Conservation (phyloP, 179 eudicot genomes). For the Beta corolliflora region DNA sequence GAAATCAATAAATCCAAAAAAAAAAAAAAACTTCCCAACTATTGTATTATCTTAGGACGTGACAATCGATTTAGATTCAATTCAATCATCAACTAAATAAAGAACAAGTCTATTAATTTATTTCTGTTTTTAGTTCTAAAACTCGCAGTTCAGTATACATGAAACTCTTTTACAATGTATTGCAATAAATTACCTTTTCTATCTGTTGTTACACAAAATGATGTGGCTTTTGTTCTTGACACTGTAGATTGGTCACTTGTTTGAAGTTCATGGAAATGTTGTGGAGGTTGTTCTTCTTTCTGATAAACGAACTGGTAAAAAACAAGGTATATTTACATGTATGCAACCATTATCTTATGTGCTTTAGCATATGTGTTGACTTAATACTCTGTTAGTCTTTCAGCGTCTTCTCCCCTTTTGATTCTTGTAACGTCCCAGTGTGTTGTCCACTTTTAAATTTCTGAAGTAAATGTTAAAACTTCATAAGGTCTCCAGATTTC, state of each 20-base stretch:
- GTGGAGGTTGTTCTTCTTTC: constrained; percentile 42
- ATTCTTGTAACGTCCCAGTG: background rate
- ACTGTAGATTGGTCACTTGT: constrained; percentile 32
- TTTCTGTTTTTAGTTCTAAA: too few relatives aligned
- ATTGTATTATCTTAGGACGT: too few relatives aligned
- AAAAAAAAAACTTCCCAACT: too few relatives aligned
- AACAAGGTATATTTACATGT: constrained; percentile 35
- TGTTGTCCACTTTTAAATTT: background rate
- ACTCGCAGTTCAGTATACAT: too few relatives aligned
- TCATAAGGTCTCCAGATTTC: background rate
- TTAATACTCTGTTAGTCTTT: background rate
- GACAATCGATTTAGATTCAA: too few relatives aligned
- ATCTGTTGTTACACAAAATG: background rate
- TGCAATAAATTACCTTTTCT: background rate
- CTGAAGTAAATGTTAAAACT: background rate
- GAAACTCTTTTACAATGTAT: too few relatives aligned
- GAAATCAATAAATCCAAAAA: too few relatives aligned
- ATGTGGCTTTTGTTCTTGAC: background rate
- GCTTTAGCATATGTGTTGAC: background rate
- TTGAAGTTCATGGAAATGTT: constrained; percentile 45
- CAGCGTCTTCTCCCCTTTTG: background rate
- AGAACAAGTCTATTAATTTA: too few relatives aligned
- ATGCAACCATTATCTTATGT: background rate
- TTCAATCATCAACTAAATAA: too few relatives aligned
- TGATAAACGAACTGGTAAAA: constrained; percentile 39